These are phyloP conservation scores for Colletotrichum agaves DNA, from an alignment of 2,329 filamentous ascomycete species.

Conservation along the genomic window DNA sequence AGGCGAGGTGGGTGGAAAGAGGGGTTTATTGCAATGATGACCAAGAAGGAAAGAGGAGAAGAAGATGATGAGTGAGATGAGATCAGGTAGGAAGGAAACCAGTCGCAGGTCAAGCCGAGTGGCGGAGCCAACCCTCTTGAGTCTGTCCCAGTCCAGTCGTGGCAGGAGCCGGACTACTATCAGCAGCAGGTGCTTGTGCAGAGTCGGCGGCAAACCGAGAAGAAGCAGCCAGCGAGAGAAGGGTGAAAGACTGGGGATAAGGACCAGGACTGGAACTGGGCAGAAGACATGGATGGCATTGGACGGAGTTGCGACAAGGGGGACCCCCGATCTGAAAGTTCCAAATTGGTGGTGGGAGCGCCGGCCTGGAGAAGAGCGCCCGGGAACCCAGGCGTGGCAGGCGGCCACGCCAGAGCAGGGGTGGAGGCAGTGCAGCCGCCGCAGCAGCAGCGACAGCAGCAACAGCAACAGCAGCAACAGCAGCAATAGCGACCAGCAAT, in stretches of 20 bases:
- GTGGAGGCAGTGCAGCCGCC: constrained; percentile 18
- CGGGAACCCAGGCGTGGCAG: no score
- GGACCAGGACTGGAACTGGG: constrained; percentile 30
- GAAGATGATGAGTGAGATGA: not conserved
- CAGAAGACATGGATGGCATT: constrained; percentile 36
- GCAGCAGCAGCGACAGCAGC: not conserved
- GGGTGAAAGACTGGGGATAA: constrained; percentile 31
- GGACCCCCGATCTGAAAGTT: not conserved
- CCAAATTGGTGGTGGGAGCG: not conserved
- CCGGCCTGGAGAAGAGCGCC: not conserved
- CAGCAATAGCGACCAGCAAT: not conserved
- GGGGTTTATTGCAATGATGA: not conserved
- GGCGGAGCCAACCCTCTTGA: constrained; percentile 25
- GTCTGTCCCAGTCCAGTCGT: constrained; percentile 31
- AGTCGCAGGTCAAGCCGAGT: not conserved
- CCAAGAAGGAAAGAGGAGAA: constrained; percentile 10
- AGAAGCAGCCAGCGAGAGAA: constrained; percentile 24
- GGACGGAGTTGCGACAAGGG: constrained; percentile 32
- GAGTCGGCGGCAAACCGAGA: constrained; percentile 26
- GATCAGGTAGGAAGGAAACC: not conserved
- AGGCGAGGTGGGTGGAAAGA: not conserved
- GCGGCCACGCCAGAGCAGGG: constrained; percentile 18
- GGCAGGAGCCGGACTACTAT: constrained; percentile 16
- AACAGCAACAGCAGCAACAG: not conserved
- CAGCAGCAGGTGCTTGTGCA: constrained; percentile 1